A percentile compares a stretch with the other conserved stretches of the same genome.
Evolutionary conservation across 139 green algal species (phyloP).

Genomic region (Coelastrella sp.): DNA sequence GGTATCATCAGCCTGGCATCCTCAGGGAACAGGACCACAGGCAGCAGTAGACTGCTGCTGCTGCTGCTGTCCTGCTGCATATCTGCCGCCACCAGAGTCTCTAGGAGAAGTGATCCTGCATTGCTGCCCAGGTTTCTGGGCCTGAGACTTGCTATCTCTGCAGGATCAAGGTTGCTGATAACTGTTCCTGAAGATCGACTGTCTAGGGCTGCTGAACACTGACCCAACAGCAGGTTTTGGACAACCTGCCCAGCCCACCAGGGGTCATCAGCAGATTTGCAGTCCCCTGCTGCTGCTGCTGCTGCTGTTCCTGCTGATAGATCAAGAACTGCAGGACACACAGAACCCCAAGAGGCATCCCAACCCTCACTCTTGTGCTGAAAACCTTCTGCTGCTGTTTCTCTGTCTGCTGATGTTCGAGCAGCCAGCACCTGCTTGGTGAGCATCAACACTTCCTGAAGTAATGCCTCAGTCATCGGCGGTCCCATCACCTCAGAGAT

Average conservation of each 20-base stretch:
- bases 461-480: not conserved
- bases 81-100: not conserved
- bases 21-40: not conserved
- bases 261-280: not conserved
- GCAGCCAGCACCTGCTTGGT: not conserved
- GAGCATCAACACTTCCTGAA: not conserved
- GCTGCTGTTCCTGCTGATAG: not conserved
- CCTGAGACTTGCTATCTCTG: too few relatives aligned
- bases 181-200: not conserved
- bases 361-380: not conserved
- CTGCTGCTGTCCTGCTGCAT: not conserved
- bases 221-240: not conserved
- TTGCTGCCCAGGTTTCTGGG: not conserved
- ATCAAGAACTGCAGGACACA: not conserved
- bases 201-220: not conserved
- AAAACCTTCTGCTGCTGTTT: not conserved
- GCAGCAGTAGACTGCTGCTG: conserved; percentile 21
- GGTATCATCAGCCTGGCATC: not conserved
- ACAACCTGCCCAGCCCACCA: conserved; percentile 1
- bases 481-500: not conserved
- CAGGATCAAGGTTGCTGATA: not conserved
- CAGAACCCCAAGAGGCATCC: not conserved
- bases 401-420: not conserved
- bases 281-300: not conserved
- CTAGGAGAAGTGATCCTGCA: not conserved